Conservation (phyloP, 306 rosid genomes). For the Dalbergia cochinchinensis region DNA sequence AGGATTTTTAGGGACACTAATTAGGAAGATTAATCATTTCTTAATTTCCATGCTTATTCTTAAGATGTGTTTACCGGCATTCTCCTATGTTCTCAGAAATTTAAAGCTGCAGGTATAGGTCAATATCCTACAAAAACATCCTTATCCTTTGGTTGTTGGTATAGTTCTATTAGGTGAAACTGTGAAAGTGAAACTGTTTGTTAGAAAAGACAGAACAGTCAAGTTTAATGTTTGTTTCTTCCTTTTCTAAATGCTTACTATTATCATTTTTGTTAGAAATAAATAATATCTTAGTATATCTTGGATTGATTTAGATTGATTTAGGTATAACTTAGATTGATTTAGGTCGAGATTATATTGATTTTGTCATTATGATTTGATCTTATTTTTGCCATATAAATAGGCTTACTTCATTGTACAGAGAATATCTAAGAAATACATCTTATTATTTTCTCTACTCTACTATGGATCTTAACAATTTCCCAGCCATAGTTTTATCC, state of each 20-base stretch:
- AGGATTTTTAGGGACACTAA: too few species aligned
- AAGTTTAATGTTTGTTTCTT: slow-evolving; percentile 31
- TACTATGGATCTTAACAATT: too few species aligned
- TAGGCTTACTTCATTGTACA: too few species aligned
- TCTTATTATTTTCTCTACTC: too few species aligned
- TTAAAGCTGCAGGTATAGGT: slow-evolving; percentile 36
- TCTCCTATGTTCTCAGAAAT: slow-evolving; percentile 18
- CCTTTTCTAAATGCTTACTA: slow-evolving; percentile 7
- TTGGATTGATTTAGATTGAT: too few species aligned
- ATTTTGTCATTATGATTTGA: too few species aligned
- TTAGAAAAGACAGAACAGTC: neutral
- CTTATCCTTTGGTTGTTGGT: slow-evolving; percentile 15
- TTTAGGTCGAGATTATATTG: too few species aligned
- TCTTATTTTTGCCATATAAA: too few species aligned
- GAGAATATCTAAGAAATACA: too few species aligned
- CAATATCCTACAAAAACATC: slow-evolving; percentile 20
- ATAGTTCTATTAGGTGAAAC: slow-evolving; percentile 17
- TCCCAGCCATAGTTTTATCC: slow-evolving; percentile 17
- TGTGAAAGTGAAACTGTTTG: neutral
- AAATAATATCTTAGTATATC: too few species aligned
- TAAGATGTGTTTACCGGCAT: slow-evolving; percentile 29
- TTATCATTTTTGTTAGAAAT: neutral
- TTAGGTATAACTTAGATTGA: too few species aligned
- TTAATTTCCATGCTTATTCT: slow-evolving; percentile 23
- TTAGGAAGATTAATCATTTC: too few species aligned